Conservation (phyloP, 129 eudicot genomes). For the Oenanthe sinensis region DNA sequence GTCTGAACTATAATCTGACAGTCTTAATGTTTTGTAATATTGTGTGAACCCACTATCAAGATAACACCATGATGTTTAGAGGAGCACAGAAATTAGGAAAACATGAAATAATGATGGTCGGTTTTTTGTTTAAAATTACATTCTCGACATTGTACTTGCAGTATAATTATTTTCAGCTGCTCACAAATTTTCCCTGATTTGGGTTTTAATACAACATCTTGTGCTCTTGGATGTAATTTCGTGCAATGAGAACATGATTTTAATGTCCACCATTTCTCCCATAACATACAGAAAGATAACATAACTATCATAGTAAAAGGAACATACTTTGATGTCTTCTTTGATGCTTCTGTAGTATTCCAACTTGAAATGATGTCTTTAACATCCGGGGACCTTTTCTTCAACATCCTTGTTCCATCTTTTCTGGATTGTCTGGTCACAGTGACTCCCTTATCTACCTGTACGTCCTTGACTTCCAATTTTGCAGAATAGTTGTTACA, state of each 20-base stretch:
- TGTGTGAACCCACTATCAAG: not conserved
- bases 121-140: not conserved
- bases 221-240: not conserved
- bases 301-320: not conserved
- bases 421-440: slow-evolving; percentile 29
- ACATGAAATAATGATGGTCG: not conserved
- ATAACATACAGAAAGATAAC: not conserved
- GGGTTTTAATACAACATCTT: not conserved
- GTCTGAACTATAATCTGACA: not conserved
- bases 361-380: slow-evolving; percentile 31
- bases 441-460: slow-evolving; percentile 67
- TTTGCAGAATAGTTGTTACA: slow-evolving; percentile 23
- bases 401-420: slow-evolving; percentile 21
- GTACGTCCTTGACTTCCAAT: slow-evolving; percentile 68
- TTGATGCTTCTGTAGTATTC: slow-evolving; percentile 40
- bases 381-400: slow-evolving; percentile 25
- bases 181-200: not conserved
- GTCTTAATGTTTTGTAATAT: not conserved
- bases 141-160: not conserved
- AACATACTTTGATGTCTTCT: slow-evolving; percentile 54
- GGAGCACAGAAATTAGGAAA: not conserved
- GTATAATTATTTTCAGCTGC: too few relatives aligned
- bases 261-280: not conserved
- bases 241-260: not conserved
- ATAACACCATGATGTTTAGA: not conserved